These are phyloP conservation scores for Rhizopogon vesiculosus DNA, from an alignment of 768 basidiomycete genomes.

Conservation along the genomic window DNA sequence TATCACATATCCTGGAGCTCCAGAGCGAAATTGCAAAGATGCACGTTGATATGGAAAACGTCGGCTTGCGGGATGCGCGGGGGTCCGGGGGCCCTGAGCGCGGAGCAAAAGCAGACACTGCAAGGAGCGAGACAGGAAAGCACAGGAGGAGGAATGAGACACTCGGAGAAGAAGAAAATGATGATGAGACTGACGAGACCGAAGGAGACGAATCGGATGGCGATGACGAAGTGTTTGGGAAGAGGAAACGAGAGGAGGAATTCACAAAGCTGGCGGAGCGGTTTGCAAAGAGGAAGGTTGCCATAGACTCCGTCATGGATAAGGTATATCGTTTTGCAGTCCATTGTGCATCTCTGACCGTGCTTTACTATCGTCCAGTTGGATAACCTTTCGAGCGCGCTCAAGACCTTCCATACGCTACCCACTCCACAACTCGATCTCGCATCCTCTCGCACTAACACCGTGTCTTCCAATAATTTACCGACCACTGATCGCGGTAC, in stretches of 20 bases:
- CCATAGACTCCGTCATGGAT: constrained; percentile 67
- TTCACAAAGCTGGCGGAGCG: constrained; percentile 64
- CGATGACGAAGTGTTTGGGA: constrained; percentile 42
- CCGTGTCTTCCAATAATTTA: constrained; percentile 21
- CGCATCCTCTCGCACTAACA: constrained; percentile 21
- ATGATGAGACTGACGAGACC: constrained; percentile 27
- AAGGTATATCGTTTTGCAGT: constrained; percentile 40
- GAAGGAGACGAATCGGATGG: constrained; percentile 33
- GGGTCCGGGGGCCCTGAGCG: constrained; percentile 8
- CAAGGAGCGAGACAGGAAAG: constrained; percentile 7
- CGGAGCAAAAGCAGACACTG: constrained; percentile 11
- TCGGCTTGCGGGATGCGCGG: constrained; percentile 21
- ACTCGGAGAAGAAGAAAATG: constrained; percentile 27
- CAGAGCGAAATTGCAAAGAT: constrained; percentile 69
- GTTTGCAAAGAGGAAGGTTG: constrained; percentile 65
- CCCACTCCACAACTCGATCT: constrained; percentile 37
- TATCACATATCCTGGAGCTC: constrained; percentile 64
- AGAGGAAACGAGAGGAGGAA: constrained; percentile 56
- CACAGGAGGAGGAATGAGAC: constrained; percentile 29
- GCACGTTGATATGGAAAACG: constrained; percentile 73
- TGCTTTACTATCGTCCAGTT: constrained; percentile 14
- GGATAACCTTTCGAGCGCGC: constrained; percentile 26
- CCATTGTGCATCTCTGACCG: neutral
- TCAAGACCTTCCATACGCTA: constrained; percentile 40
- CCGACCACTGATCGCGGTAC: neutral